phyloP scores from a whole-genome alignment of 1,284 basidiomycete species.

The Cutaneotrichosporon mucoides region DNA sequence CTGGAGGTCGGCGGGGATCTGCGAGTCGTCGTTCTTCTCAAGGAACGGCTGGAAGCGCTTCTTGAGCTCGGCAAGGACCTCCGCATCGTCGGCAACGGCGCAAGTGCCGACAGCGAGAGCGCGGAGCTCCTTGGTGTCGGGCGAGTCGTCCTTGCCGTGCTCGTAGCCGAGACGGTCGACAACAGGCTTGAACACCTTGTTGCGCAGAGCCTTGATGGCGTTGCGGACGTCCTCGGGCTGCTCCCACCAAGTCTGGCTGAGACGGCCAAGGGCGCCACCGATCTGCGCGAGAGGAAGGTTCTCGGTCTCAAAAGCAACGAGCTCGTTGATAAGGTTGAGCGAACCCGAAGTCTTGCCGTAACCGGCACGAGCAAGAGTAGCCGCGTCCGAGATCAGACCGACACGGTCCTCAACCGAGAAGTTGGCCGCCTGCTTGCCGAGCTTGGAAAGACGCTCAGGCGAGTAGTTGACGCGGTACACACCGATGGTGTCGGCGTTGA shows the following conservation, averaged over 20 bases:
- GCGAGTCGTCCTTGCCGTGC: slow-evolving; percentile 63
- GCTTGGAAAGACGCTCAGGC: slow-evolving; percentile 69
- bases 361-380: slow-evolving; percentile 76
- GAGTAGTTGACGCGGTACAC: slow-evolving; percentile 86
- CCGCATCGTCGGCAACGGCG: slow-evolving; percentile 60
- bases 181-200: slow-evolving; percentile 73
- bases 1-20: slow-evolving; percentile 73
- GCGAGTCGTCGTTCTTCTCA: slow-evolving; percentile 68
- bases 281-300: slow-evolving; percentile 50
- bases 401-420: slow-evolving; percentile 83
- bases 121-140: slow-evolving; percentile 70
- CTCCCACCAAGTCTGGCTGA: slow-evolving; percentile 84
- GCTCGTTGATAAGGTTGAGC: slow-evolving; percentile 64
- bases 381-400: slow-evolving; percentile 75
- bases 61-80: slow-evolving; percentile 69
- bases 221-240: slow-evolving; percentile 60
- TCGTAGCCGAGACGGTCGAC: slow-evolving; percentile 78
- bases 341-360: slow-evolving; percentile 71
- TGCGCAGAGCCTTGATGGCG: slow-evolving; percentile 61
- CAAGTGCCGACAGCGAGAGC: slow-evolving; percentile 69
- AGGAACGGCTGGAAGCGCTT: slow-evolving; percentile 70
- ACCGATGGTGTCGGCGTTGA: slow-evolving; percentile 84
- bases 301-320: slow-evolving; percentile 66
- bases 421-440: slow-evolving; percentile 73
- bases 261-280: slow-evolving; percentile 52